These are phyloP conservation scores for Nothopassalora personata DNA, from an alignment of 2,329 filamentous ascomycete genomes.

Conservation along the genomic window DNA sequence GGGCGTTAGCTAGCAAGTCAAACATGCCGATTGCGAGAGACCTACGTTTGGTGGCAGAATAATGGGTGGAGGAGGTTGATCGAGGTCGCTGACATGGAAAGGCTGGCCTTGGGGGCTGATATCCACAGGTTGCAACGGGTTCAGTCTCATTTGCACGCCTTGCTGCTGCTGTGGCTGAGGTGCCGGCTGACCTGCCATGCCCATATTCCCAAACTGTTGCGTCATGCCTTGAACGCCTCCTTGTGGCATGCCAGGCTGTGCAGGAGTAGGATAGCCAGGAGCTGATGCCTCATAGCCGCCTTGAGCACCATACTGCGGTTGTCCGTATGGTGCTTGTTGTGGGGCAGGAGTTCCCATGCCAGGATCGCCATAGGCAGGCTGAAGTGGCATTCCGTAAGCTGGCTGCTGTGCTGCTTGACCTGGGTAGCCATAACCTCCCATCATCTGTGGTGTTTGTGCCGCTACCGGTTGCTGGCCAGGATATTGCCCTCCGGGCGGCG, in stretches of 20 bases:
- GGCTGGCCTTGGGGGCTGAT: constrained; percentile 71
- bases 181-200: constrained; percentile 49
- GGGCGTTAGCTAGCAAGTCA: constrained; percentile 3
- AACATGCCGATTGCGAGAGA: constrained; percentile 20
- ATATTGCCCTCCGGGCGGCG: constrained; percentile 41
- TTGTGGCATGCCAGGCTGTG: constrained; percentile 15
- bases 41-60: constrained; percentile 86
- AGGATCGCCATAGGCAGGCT: constrained; percentile 27
- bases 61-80: constrained; percentile 84
- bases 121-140: constrained; percentile 88
- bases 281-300: constrained; percentile 62
- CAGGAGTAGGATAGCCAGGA: constrained; percentile 17
- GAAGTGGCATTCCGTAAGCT: constrained; percentile 31
- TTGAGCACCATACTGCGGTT: constrained; percentile 38
- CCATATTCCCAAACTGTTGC: constrained; percentile 73
- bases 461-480: constrained; percentile 35
- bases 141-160: constrained; percentile 54
- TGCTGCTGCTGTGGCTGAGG: constrained; percentile 48
- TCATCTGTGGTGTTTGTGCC: constrained; percentile 19
- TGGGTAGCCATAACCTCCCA: constrained; percentile 29
- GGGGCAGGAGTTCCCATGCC: constrained; percentile 17
- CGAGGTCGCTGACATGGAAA: constrained; percentile 88
- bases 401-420: constrained; percentile 26
- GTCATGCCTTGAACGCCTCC: constrained; percentile 48
- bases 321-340: constrained; percentile 31